A percentile compares a stretch with the other conserved stretches of the same genome.
phyloP scores from a whole-genome alignment of 192 early-diverging fungal genomes.

The Fimicolochytrium jonesii region DNA sequence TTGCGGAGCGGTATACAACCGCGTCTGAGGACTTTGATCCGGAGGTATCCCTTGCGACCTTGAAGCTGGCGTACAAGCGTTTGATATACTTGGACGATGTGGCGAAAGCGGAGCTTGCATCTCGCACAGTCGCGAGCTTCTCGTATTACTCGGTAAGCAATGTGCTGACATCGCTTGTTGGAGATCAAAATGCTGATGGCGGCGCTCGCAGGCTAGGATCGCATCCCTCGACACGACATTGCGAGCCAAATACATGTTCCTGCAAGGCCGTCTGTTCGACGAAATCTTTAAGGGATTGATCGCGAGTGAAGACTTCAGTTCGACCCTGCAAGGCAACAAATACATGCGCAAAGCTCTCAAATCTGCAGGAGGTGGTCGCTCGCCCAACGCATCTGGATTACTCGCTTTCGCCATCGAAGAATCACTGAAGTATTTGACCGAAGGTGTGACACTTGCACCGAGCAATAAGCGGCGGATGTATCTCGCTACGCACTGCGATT shows the following conservation, averaged over 20 bases:
- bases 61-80: constrained; percentile 15
- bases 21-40: constrained; percentile 21
- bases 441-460: not conserved
- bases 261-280: constrained; percentile 12
- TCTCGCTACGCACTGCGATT: constrained; percentile 42
- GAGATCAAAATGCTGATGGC: too few species aligned
- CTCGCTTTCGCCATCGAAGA: not conserved
- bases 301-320: not conserved
- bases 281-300: not conserved
- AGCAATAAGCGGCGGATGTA: not conserved
- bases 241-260: constrained; percentile 1
- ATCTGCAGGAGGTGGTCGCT: not conserved
- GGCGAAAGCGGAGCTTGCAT: not conserved
- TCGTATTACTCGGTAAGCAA: not conserved
- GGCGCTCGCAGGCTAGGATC: constrained; percentile 3
- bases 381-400: not conserved
- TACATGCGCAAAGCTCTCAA: constrained; percentile 5
- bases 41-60: constrained; percentile 19
- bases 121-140: not conserved
- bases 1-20: constrained; percentile 36
- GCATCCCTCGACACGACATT: not conserved
- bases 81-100: not conserved
- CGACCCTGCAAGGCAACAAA: constrained; percentile 1
- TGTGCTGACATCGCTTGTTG: too few species aligned
- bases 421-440: not conserved